Evolutionary conservation across 1,139 yeast genomes (phyloP).

Genomic region (Nadsonia commutata): DNA sequence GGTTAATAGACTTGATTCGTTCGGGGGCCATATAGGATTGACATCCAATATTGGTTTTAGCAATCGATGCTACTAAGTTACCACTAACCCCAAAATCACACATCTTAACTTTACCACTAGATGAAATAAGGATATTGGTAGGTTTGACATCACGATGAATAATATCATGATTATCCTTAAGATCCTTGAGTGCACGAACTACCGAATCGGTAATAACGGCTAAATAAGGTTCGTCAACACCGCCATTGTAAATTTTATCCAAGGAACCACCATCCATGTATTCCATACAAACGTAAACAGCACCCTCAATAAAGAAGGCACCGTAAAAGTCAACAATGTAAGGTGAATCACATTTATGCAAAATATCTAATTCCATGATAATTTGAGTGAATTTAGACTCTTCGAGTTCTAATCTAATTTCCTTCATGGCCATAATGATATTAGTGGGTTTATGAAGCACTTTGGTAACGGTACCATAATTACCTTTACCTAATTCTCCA

Average conservation of each 20-base stretch:
- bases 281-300: conserved; percentile 97
- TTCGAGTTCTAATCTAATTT: conserved; percentile 81
- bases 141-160: conserved; percentile 98
- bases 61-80: conserved; percentile 86
- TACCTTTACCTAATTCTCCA: conserved; percentile 87
- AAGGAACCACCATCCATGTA: conserved; percentile 96
- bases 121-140: conserved; percentile 70
- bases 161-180: conserved; percentile 80
- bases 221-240: conserved; percentile 67
- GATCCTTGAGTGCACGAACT: conserved; percentile 65
- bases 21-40: conserved; percentile 99
- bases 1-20: conserved; percentile 43
- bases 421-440: conserved; percentile 92
- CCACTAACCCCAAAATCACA: conserved; percentile 98
- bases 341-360: conserved; percentile 82
- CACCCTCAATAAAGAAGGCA: conserved; percentile 94
- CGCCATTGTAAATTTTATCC: conserved; percentile 68
- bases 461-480: conserved; percentile 88
- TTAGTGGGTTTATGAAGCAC: conserved; percentile 88
- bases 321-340: conserved; percentile 92
- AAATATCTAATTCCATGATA: conserved; percentile 85
- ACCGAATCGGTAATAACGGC: conserved; percentile 76
- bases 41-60: conserved; percentile 93
- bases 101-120: conserved; percentile 72
- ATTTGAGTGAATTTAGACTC: conserved; percentile 86